Conservation (phyloP, 2,329 filamentous ascomycete species). For the Ascochyta rabiei region DNA sequence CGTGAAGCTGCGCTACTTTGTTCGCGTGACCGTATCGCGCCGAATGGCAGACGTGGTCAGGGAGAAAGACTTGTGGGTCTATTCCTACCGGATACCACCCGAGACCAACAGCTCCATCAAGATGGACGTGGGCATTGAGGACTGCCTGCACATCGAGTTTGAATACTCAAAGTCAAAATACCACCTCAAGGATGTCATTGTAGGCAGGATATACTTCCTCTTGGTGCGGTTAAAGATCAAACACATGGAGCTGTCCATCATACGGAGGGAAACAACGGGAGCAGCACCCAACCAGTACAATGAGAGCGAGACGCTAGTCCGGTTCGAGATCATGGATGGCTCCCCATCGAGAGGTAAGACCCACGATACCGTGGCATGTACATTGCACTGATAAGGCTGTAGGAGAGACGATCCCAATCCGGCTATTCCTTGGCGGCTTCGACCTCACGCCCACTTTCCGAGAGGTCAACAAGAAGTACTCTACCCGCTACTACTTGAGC, state of each 20-base stretch:
- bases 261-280: conserved; percentile 93
- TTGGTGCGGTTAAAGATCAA: conserved; percentile 98
- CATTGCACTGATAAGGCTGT: conserved; percentile 28
- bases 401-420: conserved; percentile 92
- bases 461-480: conserved; percentile 99
- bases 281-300: conserved; percentile 99
- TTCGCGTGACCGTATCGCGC: conserved; percentile 93
- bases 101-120: conserved; percentile 99
- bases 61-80: conserved; percentile 99
- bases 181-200: conserved; percentile 98
- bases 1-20: conserved; percentile 97
- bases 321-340: conserved; percentile 99
- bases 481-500: conserved; percentile 95
- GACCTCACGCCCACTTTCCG: conserved; percentile 98
- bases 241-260: conserved; percentile 99
- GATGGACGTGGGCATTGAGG: conserved; percentile 99
- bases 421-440: conserved; percentile 95
- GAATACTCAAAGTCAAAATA: conserved; percentile 99
- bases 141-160: conserved; percentile 98
- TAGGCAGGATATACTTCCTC: conserved; percentile 97
- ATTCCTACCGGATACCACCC: conserved; percentile 95
- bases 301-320: conserved; percentile 95
- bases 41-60: conserved; percentile 98
- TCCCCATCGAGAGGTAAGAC: conserved; percentile 87
- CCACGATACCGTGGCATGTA: not conserved